Evolutionary conservation across 2,329 filamentous ascomycete genomes (phyloP), one percentile per base, ranked within the genome.

Genomic region (Paecilomyces niveus): DNA sequence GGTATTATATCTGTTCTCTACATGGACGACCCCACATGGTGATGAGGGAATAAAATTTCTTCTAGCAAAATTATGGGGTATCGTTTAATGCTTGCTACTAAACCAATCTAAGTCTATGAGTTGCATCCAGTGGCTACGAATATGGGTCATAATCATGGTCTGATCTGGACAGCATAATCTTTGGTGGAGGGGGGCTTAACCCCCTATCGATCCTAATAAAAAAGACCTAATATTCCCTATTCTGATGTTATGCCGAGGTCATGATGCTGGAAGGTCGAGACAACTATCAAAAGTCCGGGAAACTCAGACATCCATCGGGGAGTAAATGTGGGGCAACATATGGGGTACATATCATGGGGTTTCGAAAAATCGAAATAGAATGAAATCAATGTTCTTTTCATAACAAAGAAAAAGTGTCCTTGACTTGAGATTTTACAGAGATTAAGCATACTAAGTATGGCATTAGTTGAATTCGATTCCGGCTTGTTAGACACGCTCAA

Each of bases 401-500:
- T 39, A 9, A 39, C 33, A 39, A 39, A 15, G 26, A 29, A 29
- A 29, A 29, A 29, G 7, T 7, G 7, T 29, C 26, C 5, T 29
- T 29, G 4, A 29, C 26, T 29, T 29, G 5, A 3, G 3, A 29
- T 29, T 29, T 3, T 5, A 29, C 26, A 29, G 26, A 29, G 26
- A 29, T 29, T 29, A 5, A 2, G 67, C 58, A 1, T 63, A 35
- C 8, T 67, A 9, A 54, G 15, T 35, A 65, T 64, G 64, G 51
- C 63, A 33, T 61, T 62, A 26, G 33, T 65, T 45, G 54, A 55
- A 4, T 54, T 64, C 15, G 55, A 65, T 21, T 51, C 57, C 22
- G 54, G 59, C 3, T 33, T 65, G 10, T 68, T 65, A 9, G 13
- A 56, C 29, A 53, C 57, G 7, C 58, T 69, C 31, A 57, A 60